Evolutionary conservation across 83 land plant genomes (phyloP).

Genomic region (Picea abies): DNA sequence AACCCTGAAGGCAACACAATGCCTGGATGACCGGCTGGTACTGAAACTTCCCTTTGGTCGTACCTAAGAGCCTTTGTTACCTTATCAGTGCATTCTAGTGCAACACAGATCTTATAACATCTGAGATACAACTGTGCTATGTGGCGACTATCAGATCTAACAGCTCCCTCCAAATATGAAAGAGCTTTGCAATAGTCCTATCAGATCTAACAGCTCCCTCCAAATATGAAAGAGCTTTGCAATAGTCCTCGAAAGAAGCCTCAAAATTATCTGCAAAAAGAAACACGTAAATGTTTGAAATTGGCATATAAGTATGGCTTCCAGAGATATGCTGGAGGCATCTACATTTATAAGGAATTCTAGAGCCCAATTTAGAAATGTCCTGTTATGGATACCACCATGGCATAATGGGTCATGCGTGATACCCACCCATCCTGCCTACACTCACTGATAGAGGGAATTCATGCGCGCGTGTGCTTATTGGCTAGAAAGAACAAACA

Average conservation of each 20-base stretch:
- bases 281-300: not conserved
- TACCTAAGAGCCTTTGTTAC: conserved; percentile 59
- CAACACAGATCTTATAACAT: conserved; percentile 61
- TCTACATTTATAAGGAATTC: too few relatives aligned
- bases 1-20: conserved; percentile 35
- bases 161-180: conserved; percentile 66
- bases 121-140: conserved; percentile 84
- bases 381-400: too few relatives aligned
- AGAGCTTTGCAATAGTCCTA: conserved; percentile 78
- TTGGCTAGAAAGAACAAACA: too few relatives aligned
- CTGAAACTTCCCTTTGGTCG: conserved; percentile 52
- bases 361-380: too few relatives aligned
- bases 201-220: conserved; percentile 78
- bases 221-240: conserved; percentile 67
- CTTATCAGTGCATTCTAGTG: conserved; percentile 46
- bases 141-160: conserved; percentile 70
- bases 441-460: too few relatives aligned
- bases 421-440: too few relatives aligned
- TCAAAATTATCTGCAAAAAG: conserved; percentile 78
- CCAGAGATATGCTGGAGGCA: too few relatives aligned
- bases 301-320: too few relatives aligned
- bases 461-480: too few relatives aligned
- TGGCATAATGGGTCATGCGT: too few relatives aligned
- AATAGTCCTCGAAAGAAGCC: conserved; percentile 79
- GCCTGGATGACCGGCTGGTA: conserved; percentile 46